phyloP scores from a whole-genome alignment of 352 stramenopile genomes.

The Phytophthora pluvialis region DNA sequence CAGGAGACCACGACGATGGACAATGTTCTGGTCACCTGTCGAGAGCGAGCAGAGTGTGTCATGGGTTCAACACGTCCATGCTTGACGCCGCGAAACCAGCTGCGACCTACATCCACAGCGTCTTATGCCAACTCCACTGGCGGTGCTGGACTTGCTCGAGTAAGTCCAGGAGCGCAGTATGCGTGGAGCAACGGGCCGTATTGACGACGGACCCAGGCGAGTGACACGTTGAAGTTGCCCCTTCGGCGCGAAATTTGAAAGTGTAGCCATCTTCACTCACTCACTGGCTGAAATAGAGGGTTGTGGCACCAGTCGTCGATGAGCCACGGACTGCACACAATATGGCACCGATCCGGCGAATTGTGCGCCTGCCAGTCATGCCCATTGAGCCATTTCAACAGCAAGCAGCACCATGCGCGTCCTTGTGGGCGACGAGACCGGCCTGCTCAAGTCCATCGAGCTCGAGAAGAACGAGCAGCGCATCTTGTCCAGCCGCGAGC shows the following conservation, averaged over 20 bases:
- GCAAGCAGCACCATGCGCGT: slow-evolving; percentile 60
- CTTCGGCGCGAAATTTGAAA: not conserved
- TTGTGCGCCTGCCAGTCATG: slow-evolving; percentile 23
- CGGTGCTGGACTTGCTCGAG: not conserved
- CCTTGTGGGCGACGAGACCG: slow-evolving; percentile 82
- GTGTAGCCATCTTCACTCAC: slow-evolving; percentile 3
- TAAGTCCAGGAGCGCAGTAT: too few relatives aligned
- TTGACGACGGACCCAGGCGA: not conserved
- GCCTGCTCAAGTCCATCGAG: slow-evolving; percentile 82
- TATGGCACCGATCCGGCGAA: not conserved
- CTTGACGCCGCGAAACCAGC: slow-evolving; percentile 5
- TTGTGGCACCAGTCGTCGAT: not conserved
- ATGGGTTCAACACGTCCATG: slow-evolving; percentile 27
- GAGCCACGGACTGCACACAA: not conserved
- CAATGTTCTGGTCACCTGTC: not conserved
- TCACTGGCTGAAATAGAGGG: not conserved
- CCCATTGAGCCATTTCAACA: slow-evolving; percentile 5
- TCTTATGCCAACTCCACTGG: slow-evolving; percentile 10
- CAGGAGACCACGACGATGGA: not conserved
- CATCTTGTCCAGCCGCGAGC: slow-evolving; percentile 51
- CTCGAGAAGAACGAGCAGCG: slow-evolving; percentile 76
- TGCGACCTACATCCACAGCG: slow-evolving; percentile 16
- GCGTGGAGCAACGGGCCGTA: too few relatives aligned
- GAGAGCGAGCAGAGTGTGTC: slow-evolving; percentile 11
- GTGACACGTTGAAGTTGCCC: slow-evolving; percentile 2